Conservation (phyloP, 306 rosid genomes). For the Dryas octopetala region DNA sequence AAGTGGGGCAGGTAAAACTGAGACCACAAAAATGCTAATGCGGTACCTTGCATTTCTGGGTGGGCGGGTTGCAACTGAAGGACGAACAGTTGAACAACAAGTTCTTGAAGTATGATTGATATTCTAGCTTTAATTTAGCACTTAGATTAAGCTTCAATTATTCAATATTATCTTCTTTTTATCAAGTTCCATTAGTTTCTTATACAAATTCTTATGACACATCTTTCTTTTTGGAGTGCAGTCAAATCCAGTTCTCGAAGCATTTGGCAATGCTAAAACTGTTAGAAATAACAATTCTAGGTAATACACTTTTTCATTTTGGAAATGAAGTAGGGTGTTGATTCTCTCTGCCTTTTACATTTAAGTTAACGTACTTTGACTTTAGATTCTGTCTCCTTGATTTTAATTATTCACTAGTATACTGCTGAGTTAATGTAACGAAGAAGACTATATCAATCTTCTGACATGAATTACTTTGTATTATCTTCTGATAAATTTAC, state of each 20-base stretch:
- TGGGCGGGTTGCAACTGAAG: slow-evolving; percentile 93
- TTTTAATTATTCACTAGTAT: neutral
- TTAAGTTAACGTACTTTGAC: slow-evolving; percentile 12
- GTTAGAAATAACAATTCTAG: slow-evolving; percentile 98
- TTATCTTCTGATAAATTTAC: slow-evolving; percentile 24
- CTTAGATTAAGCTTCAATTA: slow-evolving; percentile 15
- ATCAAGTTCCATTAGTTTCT: slow-evolving; percentile 9
- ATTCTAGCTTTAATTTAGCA: slow-evolving; percentile 24
- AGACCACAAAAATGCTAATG: slow-evolving; percentile 99
- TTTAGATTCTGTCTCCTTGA: slow-evolving; percentile 16
- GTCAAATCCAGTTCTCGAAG: slow-evolving; percentile 99
- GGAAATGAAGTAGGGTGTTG: slow-evolving; percentile 22
- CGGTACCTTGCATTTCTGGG: slow-evolving; percentile 93
- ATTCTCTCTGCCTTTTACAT: slow-evolving; percentile 20
- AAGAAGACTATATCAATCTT: slow-evolving; percentile 6
- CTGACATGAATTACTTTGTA: slow-evolving; percentile 2
- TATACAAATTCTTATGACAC: neutral
- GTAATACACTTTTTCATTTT: slow-evolving; percentile 43
- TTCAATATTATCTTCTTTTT: neutral
- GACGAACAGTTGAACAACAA: slow-evolving; percentile 97
- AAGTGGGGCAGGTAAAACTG: slow-evolving; percentile 99
- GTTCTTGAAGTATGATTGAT: slow-evolving; percentile 84
- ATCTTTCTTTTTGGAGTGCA: slow-evolving; percentile 45
- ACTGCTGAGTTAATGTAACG: neutral
- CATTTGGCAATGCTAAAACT: slow-evolving; percentile 99